Evolutionary conservation across 169 alveolate species (phyloP), one percentile per base, ranked within the genome.

Genomic region (Plasmodium gonderi): DNA sequence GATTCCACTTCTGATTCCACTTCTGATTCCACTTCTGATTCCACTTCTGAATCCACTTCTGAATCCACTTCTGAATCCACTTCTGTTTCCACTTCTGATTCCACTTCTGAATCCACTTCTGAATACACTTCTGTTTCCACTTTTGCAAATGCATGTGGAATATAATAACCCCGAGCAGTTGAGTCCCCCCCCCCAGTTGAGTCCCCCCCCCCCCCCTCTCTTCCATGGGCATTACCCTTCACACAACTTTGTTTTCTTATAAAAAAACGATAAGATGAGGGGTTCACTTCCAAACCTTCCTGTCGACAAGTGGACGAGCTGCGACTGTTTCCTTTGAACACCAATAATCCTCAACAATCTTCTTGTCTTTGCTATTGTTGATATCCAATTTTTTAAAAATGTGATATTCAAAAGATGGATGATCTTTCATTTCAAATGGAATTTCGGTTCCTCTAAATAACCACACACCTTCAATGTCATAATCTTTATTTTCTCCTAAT

Each of bases 391-490:
- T 95, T 38, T 78, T 96, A 91, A 96, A 96, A 36, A 97, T 91
- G 79, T 98, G 97, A 96, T 97, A 98, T 92, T 98, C 99, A 95
- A 95, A 99, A 3, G 99, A 97, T 4, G 99, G 99, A 91, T 98
- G 99, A 23, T 98, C 99, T 79, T 95, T 94, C 98, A 98, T 95
- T 92, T 95, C 96, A 77, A 94, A 93, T 8, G 99, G 99, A 23
- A 98, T 94, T 20, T 97, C 99, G 7, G 82, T 93, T 45, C 99
- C 99, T 95, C 99, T 97, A 97, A 98, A 97, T 92, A 98, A 82
- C 99, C 99, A 98, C 6, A 98, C 99, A 12, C 99, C 99, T 92
- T 95, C 97, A 54, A 98, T 97, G 79, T 98, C 99, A 81, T 97
- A 97, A 91, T 96, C 78, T 45, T 97, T 97, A 51, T 93, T 98